phyloP scores from a whole-genome alignment of 225 moss, liverwort and hornwort genomes.

The Antitrichia curtipendula region DNA sequence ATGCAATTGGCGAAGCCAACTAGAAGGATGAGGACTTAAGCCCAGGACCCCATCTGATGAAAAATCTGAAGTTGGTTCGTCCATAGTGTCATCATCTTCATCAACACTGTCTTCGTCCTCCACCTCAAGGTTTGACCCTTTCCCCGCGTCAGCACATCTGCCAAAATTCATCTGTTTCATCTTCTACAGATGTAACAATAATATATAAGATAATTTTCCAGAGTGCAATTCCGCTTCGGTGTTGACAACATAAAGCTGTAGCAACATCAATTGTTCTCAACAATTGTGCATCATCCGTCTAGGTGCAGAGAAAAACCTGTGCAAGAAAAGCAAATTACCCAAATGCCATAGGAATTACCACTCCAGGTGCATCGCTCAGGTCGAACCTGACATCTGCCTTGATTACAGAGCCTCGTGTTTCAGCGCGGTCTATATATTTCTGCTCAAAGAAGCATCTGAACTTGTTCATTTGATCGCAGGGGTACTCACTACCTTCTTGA shows the following conservation, averaged over 20 bases:
- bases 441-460: neutral
- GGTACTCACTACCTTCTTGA: neutral
- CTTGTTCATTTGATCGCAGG: neutral
- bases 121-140: neutral
- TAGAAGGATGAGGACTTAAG: neutral
- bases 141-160: neutral
- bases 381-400: neutral
- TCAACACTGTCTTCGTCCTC: neutral
- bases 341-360: neutral
- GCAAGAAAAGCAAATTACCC: neutral
- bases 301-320: neutral
- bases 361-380: neutral
- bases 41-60: slow-evolving; percentile 6
- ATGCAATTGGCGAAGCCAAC: slow-evolving; percentile 1
- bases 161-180: neutral
- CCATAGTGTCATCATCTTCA: neutral
- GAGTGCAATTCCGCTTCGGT: neutral
- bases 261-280: neutral
- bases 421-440: neutral
- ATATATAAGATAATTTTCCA: neutral
- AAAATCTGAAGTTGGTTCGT: neutral
- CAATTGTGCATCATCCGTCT: neutral
- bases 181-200: neutral
- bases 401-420: neutral
- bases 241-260: neutral